Evolutionary conservation across 176 grass and related monocot species (phyloP).

Genomic region (Ananas comosus): DNA sequence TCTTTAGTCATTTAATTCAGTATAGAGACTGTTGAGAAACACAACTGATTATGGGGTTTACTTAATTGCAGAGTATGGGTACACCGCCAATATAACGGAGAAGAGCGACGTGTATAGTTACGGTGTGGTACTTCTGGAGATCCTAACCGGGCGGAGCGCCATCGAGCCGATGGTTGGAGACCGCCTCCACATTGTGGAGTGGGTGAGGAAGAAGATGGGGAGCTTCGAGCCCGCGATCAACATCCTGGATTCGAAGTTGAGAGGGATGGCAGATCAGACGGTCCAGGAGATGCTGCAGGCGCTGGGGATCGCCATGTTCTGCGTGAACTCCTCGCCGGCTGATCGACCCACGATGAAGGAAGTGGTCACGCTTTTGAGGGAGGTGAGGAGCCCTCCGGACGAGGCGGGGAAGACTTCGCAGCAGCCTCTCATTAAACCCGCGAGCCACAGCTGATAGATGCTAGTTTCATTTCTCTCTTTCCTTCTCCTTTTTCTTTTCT

Average conservation of each 20-base stretch:
- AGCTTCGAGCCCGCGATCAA: slow-evolving; percentile 77
- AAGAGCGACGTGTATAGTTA: slow-evolving; percentile 97
- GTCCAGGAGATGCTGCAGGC: slow-evolving; percentile 96
- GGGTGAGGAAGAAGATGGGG: slow-evolving; percentile 94
- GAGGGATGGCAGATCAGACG: slow-evolving; percentile 77
- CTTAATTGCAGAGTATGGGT: slow-evolving; percentile 58
- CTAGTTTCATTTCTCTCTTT: too few species aligned
- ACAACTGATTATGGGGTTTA: too few species aligned
- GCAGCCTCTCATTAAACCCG: slow-evolving; percentile 67
- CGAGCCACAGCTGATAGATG: slow-evolving; percentile 15
- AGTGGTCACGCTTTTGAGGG: slow-evolving; percentile 84
- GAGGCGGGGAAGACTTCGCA: slow-evolving; percentile 91
- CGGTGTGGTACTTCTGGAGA: slow-evolving; percentile 86
- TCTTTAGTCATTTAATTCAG: too few species aligned
- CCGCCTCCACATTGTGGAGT: slow-evolving; percentile 89
- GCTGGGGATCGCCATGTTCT: slow-evolving; percentile 79
- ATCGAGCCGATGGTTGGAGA: slow-evolving; percentile 44
- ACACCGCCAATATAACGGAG: slow-evolving; percentile 84
- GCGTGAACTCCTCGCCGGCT: slow-evolving; percentile 58
- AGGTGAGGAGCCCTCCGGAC: slow-evolving; percentile 82
- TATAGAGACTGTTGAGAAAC: too few species aligned
- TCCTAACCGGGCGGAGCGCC: slow-evolving; percentile 68
- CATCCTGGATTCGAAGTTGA: slow-evolving; percentile 68
- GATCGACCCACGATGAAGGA: slow-evolving; percentile 97
- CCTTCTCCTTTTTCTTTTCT: not conserved